Evolutionary conservation across 345 rosid genomes (phyloP).

Genomic region (Linum lewisii): DNA sequence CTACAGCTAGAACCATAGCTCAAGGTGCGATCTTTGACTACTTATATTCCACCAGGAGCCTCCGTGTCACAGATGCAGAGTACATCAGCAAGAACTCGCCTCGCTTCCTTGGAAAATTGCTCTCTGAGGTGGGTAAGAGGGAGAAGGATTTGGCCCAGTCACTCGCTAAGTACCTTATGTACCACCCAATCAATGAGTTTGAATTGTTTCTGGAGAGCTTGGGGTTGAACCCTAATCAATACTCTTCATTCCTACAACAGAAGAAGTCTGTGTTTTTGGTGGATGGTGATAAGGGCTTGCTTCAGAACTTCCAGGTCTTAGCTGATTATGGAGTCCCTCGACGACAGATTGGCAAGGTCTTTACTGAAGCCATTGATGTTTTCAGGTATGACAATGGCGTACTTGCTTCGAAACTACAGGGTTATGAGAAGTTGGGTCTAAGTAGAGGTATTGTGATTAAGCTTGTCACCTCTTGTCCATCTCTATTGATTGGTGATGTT

Average conservation of each 20-base stretch:
- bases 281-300: slow-evolving; percentile 44
- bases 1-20: slow-evolving; percentile 33
- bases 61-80: slow-evolving; percentile 56
- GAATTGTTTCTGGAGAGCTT: slow-evolving; percentile 87
- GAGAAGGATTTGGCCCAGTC: slow-evolving; percentile 37
- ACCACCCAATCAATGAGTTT: slow-evolving; percentile 73
- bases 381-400: slow-evolving; percentile 37
- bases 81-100: slow-evolving; percentile 81
- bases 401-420: slow-evolving; percentile 36
- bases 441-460: slow-evolving; percentile 43
- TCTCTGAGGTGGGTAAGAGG: slow-evolving; percentile 35
- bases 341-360: slow-evolving; percentile 56
- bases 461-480: slow-evolving; percentile 48
- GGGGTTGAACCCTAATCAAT: slow-evolving; percentile 48
- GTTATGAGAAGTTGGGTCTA: slow-evolving; percentile 54
- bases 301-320: slow-evolving; percentile 53
- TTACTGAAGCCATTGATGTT: slow-evolving; percentile 49
- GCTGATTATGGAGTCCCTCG: slow-evolving; percentile 67
- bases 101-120: slow-evolving; percentile 33
- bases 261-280: slow-evolving; percentile 35
- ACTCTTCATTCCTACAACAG: slow-evolving; percentile 36
- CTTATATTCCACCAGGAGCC: slow-evolving; percentile 59
- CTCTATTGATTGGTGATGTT: slow-evolving; percentile 39
- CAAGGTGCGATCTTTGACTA: slow-evolving; percentile 62
- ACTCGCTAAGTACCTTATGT: slow-evolving; percentile 48